These are phyloP conservation scores for Fragaria iinumae DNA, from an alignment of 306 rosid species.

Conservation along the genomic window DNA sequence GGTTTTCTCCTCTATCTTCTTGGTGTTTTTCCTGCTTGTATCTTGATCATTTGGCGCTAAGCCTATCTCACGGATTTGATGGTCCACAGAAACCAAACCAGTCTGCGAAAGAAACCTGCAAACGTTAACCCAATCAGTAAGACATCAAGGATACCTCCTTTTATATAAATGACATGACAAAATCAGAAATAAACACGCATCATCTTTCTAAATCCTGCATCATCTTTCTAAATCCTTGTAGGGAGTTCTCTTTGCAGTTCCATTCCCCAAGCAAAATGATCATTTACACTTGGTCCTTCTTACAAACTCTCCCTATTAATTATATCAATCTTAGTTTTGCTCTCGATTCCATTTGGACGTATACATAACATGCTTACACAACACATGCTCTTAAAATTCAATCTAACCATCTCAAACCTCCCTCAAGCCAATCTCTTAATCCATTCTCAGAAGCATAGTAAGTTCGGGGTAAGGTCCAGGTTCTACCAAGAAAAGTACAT, in stretches of 20 bases:
- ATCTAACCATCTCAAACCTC: not conserved
- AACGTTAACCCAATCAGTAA: constrained; percentile 14
- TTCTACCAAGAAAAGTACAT: not conserved
- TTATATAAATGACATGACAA: constrained; percentile 6
- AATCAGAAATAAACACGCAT: not conserved
- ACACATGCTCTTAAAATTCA: not conserved
- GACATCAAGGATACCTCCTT: not conserved
- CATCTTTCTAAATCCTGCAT: not conserved
- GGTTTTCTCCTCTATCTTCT: constrained; percentile 20
- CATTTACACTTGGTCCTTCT: not conserved
- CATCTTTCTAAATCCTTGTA: not conserved
- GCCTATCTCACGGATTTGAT: constrained; percentile 83
- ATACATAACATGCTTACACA: not conserved
- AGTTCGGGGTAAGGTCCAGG: not conserved
- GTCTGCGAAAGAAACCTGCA: constrained; percentile 86
- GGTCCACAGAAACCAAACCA: constrained; percentile 74
- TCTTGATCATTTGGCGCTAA: constrained; percentile 44
- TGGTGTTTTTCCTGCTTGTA: constrained; percentile 33
- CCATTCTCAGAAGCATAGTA: not conserved
- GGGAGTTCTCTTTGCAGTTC: not conserved
- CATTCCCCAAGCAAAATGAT: not conserved
- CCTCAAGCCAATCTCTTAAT: not conserved
- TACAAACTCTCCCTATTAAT: not conserved
- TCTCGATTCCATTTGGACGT: not conserved
- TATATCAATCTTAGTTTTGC: not conserved